These are phyloP conservation scores for Carex sylvatica DNA, from an alignment of 202 grass and related monocot genomes.

Conservation along the genomic window DNA sequence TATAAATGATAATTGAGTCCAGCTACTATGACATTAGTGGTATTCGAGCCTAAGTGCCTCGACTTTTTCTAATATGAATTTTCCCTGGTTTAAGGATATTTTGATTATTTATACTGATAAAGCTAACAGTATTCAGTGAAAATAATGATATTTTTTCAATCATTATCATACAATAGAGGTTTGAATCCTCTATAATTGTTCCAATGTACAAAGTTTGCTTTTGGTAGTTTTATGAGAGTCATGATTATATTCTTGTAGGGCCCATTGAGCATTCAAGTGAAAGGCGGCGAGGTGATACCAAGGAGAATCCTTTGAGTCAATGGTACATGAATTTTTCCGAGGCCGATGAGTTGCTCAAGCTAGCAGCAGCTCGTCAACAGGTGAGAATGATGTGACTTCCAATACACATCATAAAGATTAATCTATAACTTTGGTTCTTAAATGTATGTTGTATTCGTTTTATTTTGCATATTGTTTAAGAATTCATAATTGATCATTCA, in stretches of 20 bases:
- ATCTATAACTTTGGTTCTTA: not conserved
- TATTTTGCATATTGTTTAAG: not conserved
- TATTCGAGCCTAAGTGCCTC: no score
- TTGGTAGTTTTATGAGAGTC: constrained; percentile 2
- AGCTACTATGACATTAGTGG: no score
- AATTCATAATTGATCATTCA: no score
- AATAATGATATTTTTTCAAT: no score
- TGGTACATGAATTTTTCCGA: constrained; percentile 94
- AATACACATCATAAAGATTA: not conserved
- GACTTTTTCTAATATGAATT: no score
- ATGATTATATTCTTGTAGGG: constrained; percentile 34
- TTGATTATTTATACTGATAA: no score
- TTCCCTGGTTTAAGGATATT: no score
- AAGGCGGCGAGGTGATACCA: constrained; percentile 70
- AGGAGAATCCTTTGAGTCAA: constrained; percentile 79
- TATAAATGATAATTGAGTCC: no score
- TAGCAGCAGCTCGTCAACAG: constrained; percentile 83
- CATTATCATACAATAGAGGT: no score
- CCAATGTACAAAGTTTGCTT: not conserved
- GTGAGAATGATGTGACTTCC: constrained; percentile 32
- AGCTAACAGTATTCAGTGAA: no score
- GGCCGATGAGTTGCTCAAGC: constrained; percentile 90
- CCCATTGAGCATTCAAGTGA: constrained; percentile 52
- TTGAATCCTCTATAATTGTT: not conserved
- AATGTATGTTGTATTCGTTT: not conserved